Evolutionary conservation across 768 basidiomycete species (phyloP), one percentile per base, ranked within the genome.

Genomic region (Boletus vermiculosoides): DNA sequence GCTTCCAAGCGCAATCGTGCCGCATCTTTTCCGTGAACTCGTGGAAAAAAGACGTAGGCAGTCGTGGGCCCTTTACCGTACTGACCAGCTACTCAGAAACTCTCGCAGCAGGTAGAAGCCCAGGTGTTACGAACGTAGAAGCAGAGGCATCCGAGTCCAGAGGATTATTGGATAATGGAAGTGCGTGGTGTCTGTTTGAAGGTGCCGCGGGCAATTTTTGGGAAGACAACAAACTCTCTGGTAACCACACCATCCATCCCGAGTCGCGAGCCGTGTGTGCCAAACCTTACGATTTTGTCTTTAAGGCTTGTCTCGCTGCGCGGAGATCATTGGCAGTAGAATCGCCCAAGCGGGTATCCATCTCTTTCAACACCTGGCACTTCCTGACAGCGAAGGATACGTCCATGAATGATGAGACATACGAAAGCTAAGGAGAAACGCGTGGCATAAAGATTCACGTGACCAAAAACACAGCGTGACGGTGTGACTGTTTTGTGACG

Each of bases 401-500:
- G 20, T 62, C 54, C 61, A 52, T 50, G n/a, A n/a, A n/a, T n/a
- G n/a, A n/a, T n/a, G 5, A 12, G 15, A 36, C 34, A 36, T 15
- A 34, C 13, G 15, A 36, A 36, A 33, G 31, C 31, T 33, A 33
- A 12, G 31, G 18, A 37, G 36, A 37, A 23, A 54, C 53, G 53
- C 58, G 54, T 1, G 2, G 2, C 13, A 7, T 33, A 25, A 22
- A 5, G 18, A 37, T 28, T 45, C 64, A 68, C 56, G 60, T 68
- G 65, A 58, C 12, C 12, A 16, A n/a, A 28, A 44, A 10, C 1
- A 41, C 0, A 36, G 40, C 40, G 62, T 68, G 58, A 62, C 45
- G 12, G 4, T 46, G 65, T 68, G 56, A 65, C 63, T 1, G 2
- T 40, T 25, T 0, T 33, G 71, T 72, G 72, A 72, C 71, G 13